A percentile compares a stretch with the other conserved stretches of the same genome.
Conservation (phyloP, 2,329 filamentous ascomycete species). For the Exophiala calicioides region DNA sequence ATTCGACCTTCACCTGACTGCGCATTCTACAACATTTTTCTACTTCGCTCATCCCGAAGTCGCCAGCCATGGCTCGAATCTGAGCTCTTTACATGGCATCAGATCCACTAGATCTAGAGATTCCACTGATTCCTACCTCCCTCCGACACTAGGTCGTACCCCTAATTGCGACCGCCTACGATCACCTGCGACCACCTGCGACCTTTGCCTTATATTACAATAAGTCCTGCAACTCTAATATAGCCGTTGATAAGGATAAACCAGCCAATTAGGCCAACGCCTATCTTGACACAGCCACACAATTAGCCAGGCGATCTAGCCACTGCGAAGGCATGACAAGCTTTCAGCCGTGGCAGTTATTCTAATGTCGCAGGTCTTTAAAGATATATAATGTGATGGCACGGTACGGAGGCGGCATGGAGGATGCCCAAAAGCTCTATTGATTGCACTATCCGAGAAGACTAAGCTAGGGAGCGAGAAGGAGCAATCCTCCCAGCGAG, state of each 20-base stretch:
- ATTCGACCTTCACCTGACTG: slow-evolving; percentile 47
- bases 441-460: neutral
- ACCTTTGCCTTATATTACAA: no score
- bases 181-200: no score
- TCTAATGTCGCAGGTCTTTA: no score
- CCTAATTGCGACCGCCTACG: no score
- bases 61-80: neutral
- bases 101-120: slow-evolving; percentile 4
- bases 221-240: no score
- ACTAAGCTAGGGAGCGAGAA: neutral
- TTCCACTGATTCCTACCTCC: neutral
- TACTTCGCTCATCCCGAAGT: neutral
- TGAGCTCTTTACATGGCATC: slow-evolving; percentile 7
- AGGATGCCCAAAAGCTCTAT: neutral
- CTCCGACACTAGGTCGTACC: neutral
- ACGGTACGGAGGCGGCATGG: neutral
- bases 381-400: neutral
- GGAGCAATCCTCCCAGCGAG: neutral
- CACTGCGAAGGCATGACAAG: no score
- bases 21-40: no score
- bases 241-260: no score
- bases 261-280: no score
- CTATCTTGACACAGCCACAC: no score
- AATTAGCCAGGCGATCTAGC: no score
- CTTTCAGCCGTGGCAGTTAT: no score